Percentiles rank a stretch among this genome's conserved stretches.
Evolutionary conservation across 108 stramenopile genomes (phyloP).

Genomic region (Tribonema minus): DNA sequence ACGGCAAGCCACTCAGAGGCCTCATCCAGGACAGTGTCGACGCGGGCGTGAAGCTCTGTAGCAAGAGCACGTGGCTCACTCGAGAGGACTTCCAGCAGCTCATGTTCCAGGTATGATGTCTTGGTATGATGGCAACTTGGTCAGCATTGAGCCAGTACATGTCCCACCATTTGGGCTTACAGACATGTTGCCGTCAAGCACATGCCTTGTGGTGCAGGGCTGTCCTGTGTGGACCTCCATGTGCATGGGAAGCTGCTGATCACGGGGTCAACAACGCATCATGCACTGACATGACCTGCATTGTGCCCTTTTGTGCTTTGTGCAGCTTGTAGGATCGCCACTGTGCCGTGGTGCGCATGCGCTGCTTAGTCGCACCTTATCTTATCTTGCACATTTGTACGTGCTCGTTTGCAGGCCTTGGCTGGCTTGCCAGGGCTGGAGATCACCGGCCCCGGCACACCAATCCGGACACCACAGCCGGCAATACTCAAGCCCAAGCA

Average conservation of each 20-base stretch:
- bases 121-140: too few relatives aligned
- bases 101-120: slow-evolving; percentile 70
- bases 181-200: too few relatives aligned
- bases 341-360: neutral
- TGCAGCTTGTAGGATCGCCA: too few relatives aligned
- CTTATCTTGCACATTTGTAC: neutral
- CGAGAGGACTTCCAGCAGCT: slow-evolving; percentile 91
- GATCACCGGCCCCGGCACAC: slow-evolving; percentile 63
- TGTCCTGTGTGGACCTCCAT: neutral
- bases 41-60: slow-evolving; percentile 91
- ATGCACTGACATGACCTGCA: too few relatives aligned
- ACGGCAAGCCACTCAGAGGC: slow-evolving; percentile 91
- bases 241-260: neutral
- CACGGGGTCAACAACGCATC: too few relatives aligned
- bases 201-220: neutral
- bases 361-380: neutral
- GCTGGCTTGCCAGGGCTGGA: slow-evolving; percentile 83
- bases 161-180: too few relatives aligned
- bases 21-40: slow-evolving; percentile 99
- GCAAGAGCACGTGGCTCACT: slow-evolving; percentile 78
- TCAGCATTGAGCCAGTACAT: too few relatives aligned
- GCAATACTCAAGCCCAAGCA: slow-evolving; percentile 82
- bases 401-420: slow-evolving; percentile 42
- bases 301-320: too few relatives aligned
- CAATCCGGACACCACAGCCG: slow-evolving; percentile 83